Evolutionary conservation across 129 eudicot genomes (phyloP), one percentile per base, ranked within the genome.

Genomic region (Flaveria trinervia): DNA sequence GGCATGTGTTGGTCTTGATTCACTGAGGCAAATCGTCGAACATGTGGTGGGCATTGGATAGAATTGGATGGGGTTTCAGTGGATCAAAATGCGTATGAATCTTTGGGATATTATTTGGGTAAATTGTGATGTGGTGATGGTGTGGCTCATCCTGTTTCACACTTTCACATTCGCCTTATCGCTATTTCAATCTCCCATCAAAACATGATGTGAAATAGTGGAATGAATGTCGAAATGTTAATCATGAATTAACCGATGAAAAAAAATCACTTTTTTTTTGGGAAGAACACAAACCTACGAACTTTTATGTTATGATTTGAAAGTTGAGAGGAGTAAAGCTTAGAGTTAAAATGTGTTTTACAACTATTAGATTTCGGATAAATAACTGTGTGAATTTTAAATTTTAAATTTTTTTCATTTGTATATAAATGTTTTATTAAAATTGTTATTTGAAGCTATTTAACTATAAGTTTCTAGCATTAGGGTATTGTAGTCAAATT

Each of bases 31-130:
- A 74, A 49, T 50, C 3, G 81, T 36, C 64, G 54, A 83, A 73
- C 82, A 83, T 79, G 87, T 89, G 92, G 93, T 79, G 77, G 79
- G 75, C 68, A 81, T 66, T 79, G 88, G 77, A 76, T 79, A 70
- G 76, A 74, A 17, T 41, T 41, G 82, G 93, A 92, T 92, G 81
- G 90, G 84, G 76, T 77, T 85, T 89, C 78, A 85, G 64, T 92
- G 97, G 97, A 85, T 75, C 78, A 83, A 74, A 91, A 55, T 85
- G 79, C 22, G 18, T 65, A 48, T 30, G 55, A 18, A 73, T 49
- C 45, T 39, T 43, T 60, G n/a, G 17, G 18, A 23, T 57, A 77
- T 10, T 50, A 65, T 50, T 65, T 51, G 54, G 49, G 72, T 36
- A 77, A 66, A 67, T 67, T 39, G 39, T 16, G 3, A 65, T 10